Evolutionary conservation across 1,284 basidiomycete genomes (phyloP).

Genomic region (Tylopilus sp.): DNA sequence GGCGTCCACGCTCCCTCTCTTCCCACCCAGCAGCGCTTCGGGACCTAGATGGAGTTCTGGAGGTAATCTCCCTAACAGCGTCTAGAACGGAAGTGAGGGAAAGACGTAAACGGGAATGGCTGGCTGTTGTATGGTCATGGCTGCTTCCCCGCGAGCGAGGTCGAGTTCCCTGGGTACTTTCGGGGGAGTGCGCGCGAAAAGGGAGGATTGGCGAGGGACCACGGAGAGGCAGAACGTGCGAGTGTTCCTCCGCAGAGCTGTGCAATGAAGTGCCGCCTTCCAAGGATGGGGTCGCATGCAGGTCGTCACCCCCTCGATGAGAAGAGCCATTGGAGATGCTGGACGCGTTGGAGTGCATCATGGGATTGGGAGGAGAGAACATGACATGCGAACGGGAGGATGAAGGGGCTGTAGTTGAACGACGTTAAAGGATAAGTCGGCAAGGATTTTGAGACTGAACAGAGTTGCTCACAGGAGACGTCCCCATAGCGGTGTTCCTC

Average conservation of each 20-base stretch:
- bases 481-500: constrained; percentile 6
- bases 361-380: neutral
- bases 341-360: constrained; percentile 10
- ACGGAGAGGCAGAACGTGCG: neutral
- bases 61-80: constrained; percentile 33
- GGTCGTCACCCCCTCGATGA: constrained; percentile 4
- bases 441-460: neutral
- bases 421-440: neutral
- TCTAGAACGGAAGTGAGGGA: constrained; percentile 38
- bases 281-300: neutral
- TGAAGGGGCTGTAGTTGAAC: neutral
- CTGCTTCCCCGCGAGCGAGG: neutral
- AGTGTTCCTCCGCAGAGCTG: constrained; percentile 22
- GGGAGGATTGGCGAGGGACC: neutral
- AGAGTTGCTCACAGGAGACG: neutral
- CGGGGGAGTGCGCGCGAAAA: constrained; percentile 5
- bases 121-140: neutral
- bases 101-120: constrained; percentile 36
- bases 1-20: constrained; percentile 25
- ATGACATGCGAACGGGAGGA: neutral
- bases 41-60: constrained; percentile 15
- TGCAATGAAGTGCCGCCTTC: neutral
- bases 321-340: constrained; percentile 9
- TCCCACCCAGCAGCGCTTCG: constrained; percentile 1
- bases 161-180: neutral